These are phyloP conservation scores for Tulasnella calospora DNA, from an alignment of 768 basidiomycete species.

Conservation along the genomic window DNA sequence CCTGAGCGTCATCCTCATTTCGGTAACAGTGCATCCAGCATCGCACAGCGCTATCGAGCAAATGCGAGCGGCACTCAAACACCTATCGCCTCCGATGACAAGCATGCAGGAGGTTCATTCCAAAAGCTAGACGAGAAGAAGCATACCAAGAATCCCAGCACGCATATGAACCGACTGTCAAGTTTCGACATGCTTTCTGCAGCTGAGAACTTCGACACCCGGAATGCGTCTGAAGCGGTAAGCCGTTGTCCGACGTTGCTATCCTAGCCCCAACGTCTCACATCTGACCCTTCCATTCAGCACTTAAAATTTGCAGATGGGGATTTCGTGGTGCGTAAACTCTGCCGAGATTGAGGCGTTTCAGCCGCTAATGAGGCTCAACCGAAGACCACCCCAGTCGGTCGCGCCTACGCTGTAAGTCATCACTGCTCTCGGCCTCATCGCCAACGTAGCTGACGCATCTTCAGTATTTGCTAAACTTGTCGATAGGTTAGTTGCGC, in stretches of 20 bases:
- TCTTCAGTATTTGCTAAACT: constrained; percentile 70
- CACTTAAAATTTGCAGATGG: constrained; percentile 47
- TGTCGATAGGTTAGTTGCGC: constrained; percentile 47
- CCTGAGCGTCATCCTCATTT: constrained; percentile 21
- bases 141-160: constrained; percentile 12
- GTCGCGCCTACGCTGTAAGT: constrained; percentile 20
- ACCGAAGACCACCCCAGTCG: constrained; percentile 11
- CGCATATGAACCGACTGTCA: constrained; percentile 30
- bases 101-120: background rate
- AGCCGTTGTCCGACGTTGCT: background rate
- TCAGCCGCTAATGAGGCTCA: background rate
- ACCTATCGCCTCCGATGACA: background rate
- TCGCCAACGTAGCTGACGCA: constrained; percentile 49
- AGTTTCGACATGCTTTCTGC: constrained; percentile 49
- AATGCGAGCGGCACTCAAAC: background rate
- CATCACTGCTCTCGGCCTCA: background rate
- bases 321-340: constrained; percentile 49
- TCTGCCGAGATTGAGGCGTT: constrained; percentile 28
- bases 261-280: background rate
- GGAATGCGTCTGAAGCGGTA: constrained; percentile 46
- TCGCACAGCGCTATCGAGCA: constrained; percentile 5
- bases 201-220: constrained; percentile 53
- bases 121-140: constrained; percentile 20
- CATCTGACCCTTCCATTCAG: background rate
- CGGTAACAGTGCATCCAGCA: constrained; percentile 9